phyloP scores from a whole-genome alignment of 225 moss, liverwort and hornwort species.

The Polytrichum commune region DNA sequence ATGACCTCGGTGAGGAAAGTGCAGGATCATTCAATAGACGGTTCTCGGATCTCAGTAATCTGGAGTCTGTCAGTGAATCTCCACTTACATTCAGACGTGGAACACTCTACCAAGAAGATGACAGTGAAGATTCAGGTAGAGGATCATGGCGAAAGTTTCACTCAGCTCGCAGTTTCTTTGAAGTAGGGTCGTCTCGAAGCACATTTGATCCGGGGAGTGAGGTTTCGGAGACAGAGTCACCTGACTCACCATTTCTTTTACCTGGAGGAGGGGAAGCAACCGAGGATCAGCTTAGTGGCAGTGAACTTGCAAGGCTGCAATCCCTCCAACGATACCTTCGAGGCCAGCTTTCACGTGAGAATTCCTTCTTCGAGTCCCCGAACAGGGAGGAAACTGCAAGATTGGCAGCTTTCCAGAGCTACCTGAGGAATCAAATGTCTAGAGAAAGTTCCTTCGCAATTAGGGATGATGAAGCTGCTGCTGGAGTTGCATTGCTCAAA shows the following conservation, averaged over 20 bases:
- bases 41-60: no score
- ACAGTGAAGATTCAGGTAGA: slow-evolving; percentile 4
- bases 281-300: slow-evolving; percentile 16
- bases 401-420: slow-evolving; percentile 22
- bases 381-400: slow-evolving; percentile 24
- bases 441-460: slow-evolving; percentile 14
- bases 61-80: not conserved
- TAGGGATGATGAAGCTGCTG: not conserved
- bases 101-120: slow-evolving; percentile 5
- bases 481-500: not conserved
- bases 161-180: slow-evolving; percentile 50
- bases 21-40: slow-evolving; percentile 9
- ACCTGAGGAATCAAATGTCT: slow-evolving; percentile 22
- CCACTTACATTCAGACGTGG: not conserved
- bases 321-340: slow-evolving; percentile 33
- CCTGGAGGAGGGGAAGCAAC: slow-evolving; percentile 2
- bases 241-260: slow-evolving; percentile 10
- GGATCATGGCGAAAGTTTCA: slow-evolving; percentile 31
- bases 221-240: slow-evolving; percentile 23
- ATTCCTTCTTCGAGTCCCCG: not conserved
- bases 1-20: slow-evolving; percentile 13
- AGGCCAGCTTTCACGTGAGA: slow-evolving; percentile 27
- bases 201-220: slow-evolving; percentile 26
- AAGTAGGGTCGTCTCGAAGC: slow-evolving; percentile 42
- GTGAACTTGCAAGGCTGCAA: slow-evolving; percentile 20